Evolutionary conservation across 352 stramenopile species (phyloP).

Genomic region (Elongisporangium senticosum): DNA sequence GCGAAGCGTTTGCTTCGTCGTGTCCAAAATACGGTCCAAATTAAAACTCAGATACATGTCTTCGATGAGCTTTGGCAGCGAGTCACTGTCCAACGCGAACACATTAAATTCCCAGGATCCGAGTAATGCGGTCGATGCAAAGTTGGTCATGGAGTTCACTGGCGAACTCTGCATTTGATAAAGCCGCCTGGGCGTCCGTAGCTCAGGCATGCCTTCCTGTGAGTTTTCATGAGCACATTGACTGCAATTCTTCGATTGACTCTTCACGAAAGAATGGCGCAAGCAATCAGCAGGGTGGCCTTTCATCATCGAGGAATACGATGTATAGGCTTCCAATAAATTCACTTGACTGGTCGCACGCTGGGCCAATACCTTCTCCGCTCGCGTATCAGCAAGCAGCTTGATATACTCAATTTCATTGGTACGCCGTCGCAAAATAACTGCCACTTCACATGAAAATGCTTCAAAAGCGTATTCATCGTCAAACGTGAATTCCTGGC

Average conservation of each 20-base stretch:
- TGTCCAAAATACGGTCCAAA: constrained; percentile 55
- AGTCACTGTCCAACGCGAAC: constrained; percentile 48
- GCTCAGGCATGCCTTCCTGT: background rate
- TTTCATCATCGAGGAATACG: constrained; percentile 44
- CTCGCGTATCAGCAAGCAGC: constrained; percentile 70
- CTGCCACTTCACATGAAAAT: constrained; percentile 81
- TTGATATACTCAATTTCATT: constrained; percentile 90
- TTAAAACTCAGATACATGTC: constrained; percentile 79
- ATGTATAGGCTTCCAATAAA: constrained; percentile 71
- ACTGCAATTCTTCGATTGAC: constrained; percentile 16
- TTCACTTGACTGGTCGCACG: constrained; percentile 72
- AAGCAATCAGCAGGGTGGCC: constrained; percentile 45
- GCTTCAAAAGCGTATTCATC: constrained; percentile 85
- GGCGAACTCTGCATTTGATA: background rate
- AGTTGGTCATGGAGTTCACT: constrained; percentile 3
- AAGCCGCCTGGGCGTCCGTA: background rate
- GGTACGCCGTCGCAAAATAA: constrained; percentile 72
- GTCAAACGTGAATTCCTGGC: constrained; percentile 68
- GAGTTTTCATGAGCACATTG: background rate
- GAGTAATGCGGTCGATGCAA: constrained; percentile 10
- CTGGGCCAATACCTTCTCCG: constrained; percentile 68
- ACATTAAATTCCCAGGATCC: constrained; percentile 81
- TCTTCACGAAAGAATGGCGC: constrained; percentile 53
- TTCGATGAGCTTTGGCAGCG: constrained; percentile 48
- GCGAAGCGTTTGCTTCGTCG: constrained; percentile 45